Evolutionary conservation across 2,329 filamentous ascomycete genomes (phyloP).

Genomic region (Microdochium bolleyi): DNA sequence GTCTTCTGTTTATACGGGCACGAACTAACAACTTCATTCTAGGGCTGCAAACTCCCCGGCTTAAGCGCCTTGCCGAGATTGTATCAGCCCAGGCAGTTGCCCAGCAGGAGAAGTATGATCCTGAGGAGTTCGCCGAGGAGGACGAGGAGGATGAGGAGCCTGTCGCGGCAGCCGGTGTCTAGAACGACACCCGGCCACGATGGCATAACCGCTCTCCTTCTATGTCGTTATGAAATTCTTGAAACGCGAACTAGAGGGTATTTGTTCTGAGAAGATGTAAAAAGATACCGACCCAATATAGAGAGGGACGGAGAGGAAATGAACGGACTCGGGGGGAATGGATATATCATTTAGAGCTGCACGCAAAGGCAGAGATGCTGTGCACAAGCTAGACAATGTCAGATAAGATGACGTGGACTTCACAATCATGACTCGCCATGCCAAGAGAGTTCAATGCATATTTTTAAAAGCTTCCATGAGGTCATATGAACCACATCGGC

Average conservation of each 20-base stretch:
- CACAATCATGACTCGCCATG: not conserved
- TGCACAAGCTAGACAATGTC: not conserved
- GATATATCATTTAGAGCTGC: not conserved
- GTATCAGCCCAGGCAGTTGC: constrained; percentile 94
- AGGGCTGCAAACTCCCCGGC: constrained; percentile 92
- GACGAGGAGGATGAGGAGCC: constrained; percentile 35
- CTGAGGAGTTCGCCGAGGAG: constrained; percentile 36
- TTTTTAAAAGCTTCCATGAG: too few species aligned
- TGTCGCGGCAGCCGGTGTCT: constrained; percentile 2
- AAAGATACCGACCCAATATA: not conserved
- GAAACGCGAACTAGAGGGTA: not conserved
- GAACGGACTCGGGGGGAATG: not conserved
- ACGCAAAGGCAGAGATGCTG: not conserved
- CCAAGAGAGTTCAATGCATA: too few species aligned
- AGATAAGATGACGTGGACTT: not conserved
- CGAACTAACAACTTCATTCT: constrained; percentile 17
- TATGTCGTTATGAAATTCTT: not conserved
- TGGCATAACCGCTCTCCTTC: not conserved
- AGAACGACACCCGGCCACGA: not conserved
- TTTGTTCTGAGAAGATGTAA: not conserved
- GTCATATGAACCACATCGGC: too few species aligned
- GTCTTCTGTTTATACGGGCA: not conserved
- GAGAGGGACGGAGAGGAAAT: not conserved
- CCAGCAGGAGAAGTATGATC: constrained; percentile 74
- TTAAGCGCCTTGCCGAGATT: constrained; percentile 97